Base-by-base conservation (phyloP, 2,329 filamentous ascomycete genomes). In the Colletotrichum cordylinicola region DNA sequence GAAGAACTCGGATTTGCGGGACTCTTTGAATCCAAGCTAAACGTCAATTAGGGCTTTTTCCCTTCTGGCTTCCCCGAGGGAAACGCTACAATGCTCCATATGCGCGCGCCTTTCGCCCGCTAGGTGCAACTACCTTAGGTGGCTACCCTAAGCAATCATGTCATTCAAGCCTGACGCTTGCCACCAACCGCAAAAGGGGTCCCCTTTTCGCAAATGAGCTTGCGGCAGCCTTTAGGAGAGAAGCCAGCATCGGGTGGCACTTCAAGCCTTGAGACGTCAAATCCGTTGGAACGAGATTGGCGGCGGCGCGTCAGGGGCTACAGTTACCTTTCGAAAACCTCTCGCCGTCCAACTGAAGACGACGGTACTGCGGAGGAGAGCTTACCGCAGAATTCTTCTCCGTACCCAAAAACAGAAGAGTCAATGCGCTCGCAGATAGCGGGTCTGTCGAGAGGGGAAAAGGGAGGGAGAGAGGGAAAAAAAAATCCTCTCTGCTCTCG, bases 201-300 rank as follows among this genome's bases (percentile, higher is more conserved):
- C 21, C 35, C 65, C 65, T n/a, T 56, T 70, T 31, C 21, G 33
- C 18, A 60, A 65, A 66, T 71, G 60, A 61, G 48, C 31, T 70
- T n/a, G 15, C 56, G 39, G 62, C 62, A 43, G 39, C 29, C 29
- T 37, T 58, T 55, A 58, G 56, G 31, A 31, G 27, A 39, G 60
- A 8, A 8, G 48, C 58, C 71, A 70, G 67, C 66, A 70, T 70
- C 43, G 10, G 29, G 67, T 31, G 24, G 24, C 60, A 66, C 60
- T 21, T 60, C 60, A 48, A 29, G 58, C 71, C 43, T 48, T 71
- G 58, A 52, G 35, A 70, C 31, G 48, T 70, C 72, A 48, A 74
- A 58, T 43, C 69, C 56, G 68, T 61, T 67, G 52, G 52, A 67
- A 61, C 61, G 55, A n/a, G 69, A 56, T 58, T 75, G 70, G 39